Evolutionary conservation across 139 green algal genomes (phyloP).

Genomic region (Tetraselmis striata): DNA sequence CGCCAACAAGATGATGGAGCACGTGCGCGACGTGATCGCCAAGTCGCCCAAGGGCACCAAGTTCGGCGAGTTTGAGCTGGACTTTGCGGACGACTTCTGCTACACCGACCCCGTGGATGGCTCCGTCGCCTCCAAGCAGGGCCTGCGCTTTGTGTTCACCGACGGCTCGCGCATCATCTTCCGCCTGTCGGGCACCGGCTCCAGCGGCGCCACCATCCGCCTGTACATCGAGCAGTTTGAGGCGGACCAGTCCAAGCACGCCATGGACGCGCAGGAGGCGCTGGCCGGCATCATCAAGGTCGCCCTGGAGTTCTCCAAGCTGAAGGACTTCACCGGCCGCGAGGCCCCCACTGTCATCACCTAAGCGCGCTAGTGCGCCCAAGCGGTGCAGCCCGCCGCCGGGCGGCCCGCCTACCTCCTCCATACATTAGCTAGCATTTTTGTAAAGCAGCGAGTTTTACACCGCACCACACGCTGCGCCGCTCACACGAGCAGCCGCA

Average conservation of each 20-base stretch:
- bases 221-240: conserved; percentile 99
- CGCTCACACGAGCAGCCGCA: too few relatives aligned
- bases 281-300: conserved; percentile 65
- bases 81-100: conserved; percentile 89
- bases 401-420: too few relatives aligned
- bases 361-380: too few relatives aligned
- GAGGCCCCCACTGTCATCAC: conserved; percentile 97
- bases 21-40: conserved; percentile 66
- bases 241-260: conserved; percentile 63
- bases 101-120: conserved; percentile 97
- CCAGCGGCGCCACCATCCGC: conserved; percentile 86
- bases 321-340: conserved; percentile 87
- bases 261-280: conserved; percentile 74
- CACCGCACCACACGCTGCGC: too few relatives aligned
- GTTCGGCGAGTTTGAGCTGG: conserved; percentile 70
- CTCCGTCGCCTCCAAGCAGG: conserved; percentile 84
- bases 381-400: too few relatives aligned
- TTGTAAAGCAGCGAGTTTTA: too few relatives aligned
- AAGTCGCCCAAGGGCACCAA: conserved; percentile 57
- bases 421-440: too few relatives aligned
- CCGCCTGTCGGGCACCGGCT: conserved; percentile 86
- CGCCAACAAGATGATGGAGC: conserved; percentile 79
- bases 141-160: conserved; percentile 91
- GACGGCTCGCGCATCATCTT: conserved; percentile 97
- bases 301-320: conserved; percentile 79